Base-by-base conservation (phyloP, 768 basidiomycete species). In the Scleroderma bovista region DNA sequence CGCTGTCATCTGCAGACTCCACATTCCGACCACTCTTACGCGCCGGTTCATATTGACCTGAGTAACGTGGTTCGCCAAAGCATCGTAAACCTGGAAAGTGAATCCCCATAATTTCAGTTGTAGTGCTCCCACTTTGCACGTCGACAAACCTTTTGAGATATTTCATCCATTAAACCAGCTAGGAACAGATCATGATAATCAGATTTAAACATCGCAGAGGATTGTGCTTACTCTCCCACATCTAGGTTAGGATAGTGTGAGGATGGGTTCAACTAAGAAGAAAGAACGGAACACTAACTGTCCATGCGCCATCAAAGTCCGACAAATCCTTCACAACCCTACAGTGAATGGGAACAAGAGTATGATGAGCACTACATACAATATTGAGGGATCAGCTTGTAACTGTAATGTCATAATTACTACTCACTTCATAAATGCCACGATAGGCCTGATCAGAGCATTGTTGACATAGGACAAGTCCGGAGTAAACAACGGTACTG, bases 261-360 rank as follows among this genome's bases (percentile, higher is more conserved):
- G 51, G 38, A 50, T 54, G 52, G n/a, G 39, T 44, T 26, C 6
- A 43, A 51, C 31, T 44, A 48, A 23, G 47, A 36, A 49, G 19
- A 48, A 44, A 19, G 19, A 13, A 24, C 9, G 15, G 32, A 39
- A 26, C 7, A 77, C 87, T 63, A 64, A 93, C 89, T 48, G 92
- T 98, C 94, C 93, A 98, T 19, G 92, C 81, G 5, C 96, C 96
- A 66, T 98, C 92, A 63, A 97, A 99, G 52, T 96, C 91, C 47
- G 68, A 72, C 51, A 95, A 68, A 51, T 88, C 81, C 62, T 93
- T 87, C 33, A 88, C 81, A 3, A 97, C 84, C 47, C 84, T 80
- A 64, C 93, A 97, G 57, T 86, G 92, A 47, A 98, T 93, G 12
- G 96, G 96, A 2, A 99, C 80, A 58, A 99, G 69, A 1, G 96